Conservation (phyloP, 2,329 filamentous ascomycete species). For the Periglandula ipomoeae region DNA sequence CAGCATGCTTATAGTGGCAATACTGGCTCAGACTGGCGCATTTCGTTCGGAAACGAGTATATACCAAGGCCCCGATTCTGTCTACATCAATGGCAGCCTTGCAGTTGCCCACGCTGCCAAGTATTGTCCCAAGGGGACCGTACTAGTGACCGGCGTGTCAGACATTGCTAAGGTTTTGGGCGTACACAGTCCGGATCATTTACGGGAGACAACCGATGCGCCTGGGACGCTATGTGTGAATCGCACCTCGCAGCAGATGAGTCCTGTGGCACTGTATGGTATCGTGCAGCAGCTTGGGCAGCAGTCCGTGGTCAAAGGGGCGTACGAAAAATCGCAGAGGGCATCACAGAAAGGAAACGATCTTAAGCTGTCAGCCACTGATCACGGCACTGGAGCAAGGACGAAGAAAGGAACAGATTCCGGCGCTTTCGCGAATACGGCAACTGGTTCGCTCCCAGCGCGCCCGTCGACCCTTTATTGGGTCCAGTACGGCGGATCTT, state of each 20-base stretch:
- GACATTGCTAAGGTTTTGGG: background rate
- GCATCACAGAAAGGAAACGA: background rate
- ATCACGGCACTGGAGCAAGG: background rate
- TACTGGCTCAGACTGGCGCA: conserved; percentile 27
- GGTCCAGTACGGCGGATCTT: conserved; percentile 30
- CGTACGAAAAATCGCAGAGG: background rate
- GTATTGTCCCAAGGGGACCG: background rate
- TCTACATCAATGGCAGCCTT: conserved; percentile 23
- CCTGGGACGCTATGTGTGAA: background rate
- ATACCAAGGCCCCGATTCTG: conserved; percentile 28
- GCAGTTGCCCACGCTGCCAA: background rate
- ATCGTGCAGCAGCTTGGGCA: background rate
- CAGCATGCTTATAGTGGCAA: conserved; percentile 29
- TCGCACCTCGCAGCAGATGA: background rate
- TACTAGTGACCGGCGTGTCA: background rate
- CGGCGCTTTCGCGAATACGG: no score
- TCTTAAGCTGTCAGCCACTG: no score
- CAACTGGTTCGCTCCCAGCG: conserved; percentile 2
- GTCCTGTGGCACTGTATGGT: background rate
- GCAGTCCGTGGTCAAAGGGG: background rate
- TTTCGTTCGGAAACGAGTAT: conserved; percentile 26
- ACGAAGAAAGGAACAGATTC: background rate
- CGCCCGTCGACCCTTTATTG: conserved; percentile 17
- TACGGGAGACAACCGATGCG: background rate
- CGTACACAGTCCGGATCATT: background rate